Percentiles rank a stretch among this genome's conserved stretches.
Conservation (phyloP, 163 green algal genomes). For the Chloroidium sp. region DNA sequence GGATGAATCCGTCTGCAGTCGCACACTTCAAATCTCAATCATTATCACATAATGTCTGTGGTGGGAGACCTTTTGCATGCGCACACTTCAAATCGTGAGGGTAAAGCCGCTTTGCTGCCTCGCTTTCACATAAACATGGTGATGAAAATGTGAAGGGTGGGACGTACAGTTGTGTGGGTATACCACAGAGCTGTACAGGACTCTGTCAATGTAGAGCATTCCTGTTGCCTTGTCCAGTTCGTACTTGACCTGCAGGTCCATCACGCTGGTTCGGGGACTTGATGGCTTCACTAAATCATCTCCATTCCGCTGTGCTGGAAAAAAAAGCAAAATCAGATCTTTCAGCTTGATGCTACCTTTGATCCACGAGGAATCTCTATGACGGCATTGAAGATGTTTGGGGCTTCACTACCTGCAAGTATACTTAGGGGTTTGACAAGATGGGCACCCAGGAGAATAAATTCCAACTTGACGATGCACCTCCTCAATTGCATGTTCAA, state of each 20-base stretch:
- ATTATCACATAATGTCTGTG: constrained; percentile 1
- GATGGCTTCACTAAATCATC: background rate
- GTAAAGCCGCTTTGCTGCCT: background rate
- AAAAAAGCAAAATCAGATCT: too few species aligned
- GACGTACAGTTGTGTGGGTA: constrained; percentile 65
- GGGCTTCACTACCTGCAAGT: constrained; percentile 29
- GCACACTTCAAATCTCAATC: background rate
- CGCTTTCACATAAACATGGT: background rate
- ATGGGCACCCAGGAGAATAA: too few species aligned
- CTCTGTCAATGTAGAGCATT: constrained; percentile 83
- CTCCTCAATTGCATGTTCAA: background rate
- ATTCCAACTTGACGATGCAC: background rate
- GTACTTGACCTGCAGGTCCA: constrained; percentile 80
- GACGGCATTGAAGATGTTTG: constrained; percentile 56
- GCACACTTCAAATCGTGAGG: background rate
- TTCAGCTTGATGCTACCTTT: background rate
- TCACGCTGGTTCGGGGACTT: background rate
- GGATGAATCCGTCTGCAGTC: constrained; percentile 40
- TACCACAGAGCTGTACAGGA: constrained; percentile 89
- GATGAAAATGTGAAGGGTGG: background rate
- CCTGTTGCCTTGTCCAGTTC: constrained; percentile 87
- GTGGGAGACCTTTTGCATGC: too few species aligned
- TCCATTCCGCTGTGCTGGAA: too few species aligned
- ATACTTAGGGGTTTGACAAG: background rate
- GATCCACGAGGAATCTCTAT: constrained; percentile 71